Evolutionary conservation across 371 early-diverging fungal species (phyloP), one percentile per base, ranked within the genome.

Genomic region (Mucor lusitanicus): DNA sequence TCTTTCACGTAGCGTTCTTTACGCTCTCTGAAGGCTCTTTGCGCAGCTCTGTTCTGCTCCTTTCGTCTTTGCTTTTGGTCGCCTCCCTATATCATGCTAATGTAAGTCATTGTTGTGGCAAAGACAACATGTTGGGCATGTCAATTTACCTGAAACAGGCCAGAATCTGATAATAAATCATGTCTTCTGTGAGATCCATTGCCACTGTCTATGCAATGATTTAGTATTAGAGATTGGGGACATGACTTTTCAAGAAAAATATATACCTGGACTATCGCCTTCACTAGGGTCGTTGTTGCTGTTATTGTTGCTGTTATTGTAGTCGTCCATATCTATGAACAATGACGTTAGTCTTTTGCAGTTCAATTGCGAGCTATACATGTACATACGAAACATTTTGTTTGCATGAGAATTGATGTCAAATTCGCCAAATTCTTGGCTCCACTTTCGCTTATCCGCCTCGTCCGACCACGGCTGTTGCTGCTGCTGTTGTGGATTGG

Each of bases 1-100:
- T 87, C 90, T 63, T 86, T 86, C 15, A 90, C 85, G 66, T 89
- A 86, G 27, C 78, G 78, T 59, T 88, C 88, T 67, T 89, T 91
- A 3, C 91, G 80, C 68, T 89, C 87, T 44, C 91, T 83, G 67
- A 90, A 91, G 1, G 90, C 89, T 32, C 88, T 79, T 70, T 91
- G 91, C 2, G 90, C 90, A 15, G 86, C 88, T 28, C 91, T 75
- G 66, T 90, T 91, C 64, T 91, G 90, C 8, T 82, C 86, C 7
- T 86, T 85, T 40, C 90, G 88, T 75, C 88, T 85, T 73, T 77
- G 62, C 48, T 73, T 70, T 46, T 65, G 69, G 25, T 73, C 70
- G 0, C 64, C 66, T 9, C 66, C 68, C 46, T 65, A 59, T 27
- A 15, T 30, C 5, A 40, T 33, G 1, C 23, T 17, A 11, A 23